Conservation (phyloP, 2,329 filamentous ascomycete genomes). For the Stenocarpella maydis region DNA sequence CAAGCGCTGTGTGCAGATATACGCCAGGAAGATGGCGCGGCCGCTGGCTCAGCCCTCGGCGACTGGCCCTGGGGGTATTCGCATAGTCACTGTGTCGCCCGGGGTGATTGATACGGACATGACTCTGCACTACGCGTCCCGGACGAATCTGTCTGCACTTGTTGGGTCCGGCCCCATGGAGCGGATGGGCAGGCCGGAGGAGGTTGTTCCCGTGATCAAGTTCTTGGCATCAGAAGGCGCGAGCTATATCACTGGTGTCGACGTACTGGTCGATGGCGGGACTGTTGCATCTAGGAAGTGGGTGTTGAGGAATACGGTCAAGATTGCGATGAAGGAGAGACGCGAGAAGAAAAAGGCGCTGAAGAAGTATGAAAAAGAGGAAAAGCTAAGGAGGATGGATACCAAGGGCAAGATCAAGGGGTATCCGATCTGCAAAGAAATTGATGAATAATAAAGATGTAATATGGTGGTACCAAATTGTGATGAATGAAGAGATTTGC, state of each 20-base stretch:
- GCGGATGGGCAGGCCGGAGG: conserved; percentile 17
- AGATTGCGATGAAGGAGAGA: conserved; percentile 13
- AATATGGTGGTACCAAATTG: neutral
- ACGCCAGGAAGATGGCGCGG: conserved; percentile 18
- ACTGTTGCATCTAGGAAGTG: conserved; percentile 3
- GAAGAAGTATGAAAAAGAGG: conserved; percentile 5
- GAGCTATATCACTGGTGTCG: conserved; percentile 24
- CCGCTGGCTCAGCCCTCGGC: conserved; percentile 12
- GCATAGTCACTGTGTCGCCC: conserved; percentile 26
- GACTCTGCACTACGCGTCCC: conserved; percentile 2
- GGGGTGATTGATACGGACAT: conserved; percentile 16
- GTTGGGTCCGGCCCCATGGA: conserved; percentile 15
- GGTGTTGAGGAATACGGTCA: neutral
- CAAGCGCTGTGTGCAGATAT: conserved; percentile 26
- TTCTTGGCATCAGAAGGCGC: conserved; percentile 23
- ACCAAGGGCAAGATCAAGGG: conserved; percentile 3
- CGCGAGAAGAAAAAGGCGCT: conserved; percentile 3
- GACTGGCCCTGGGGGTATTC: neutral
- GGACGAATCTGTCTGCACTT: neutral
- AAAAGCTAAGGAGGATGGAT: neutral
- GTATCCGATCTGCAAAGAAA: neutral
- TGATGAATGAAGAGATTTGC: neutral
- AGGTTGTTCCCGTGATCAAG: conserved; percentile 20
- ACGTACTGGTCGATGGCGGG: conserved; percentile 24
- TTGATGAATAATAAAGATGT: neutral